Evolutionary conservation across 805 yeast genomes (phyloP).

Genomic region (Peterozyma xylosa): DNA sequence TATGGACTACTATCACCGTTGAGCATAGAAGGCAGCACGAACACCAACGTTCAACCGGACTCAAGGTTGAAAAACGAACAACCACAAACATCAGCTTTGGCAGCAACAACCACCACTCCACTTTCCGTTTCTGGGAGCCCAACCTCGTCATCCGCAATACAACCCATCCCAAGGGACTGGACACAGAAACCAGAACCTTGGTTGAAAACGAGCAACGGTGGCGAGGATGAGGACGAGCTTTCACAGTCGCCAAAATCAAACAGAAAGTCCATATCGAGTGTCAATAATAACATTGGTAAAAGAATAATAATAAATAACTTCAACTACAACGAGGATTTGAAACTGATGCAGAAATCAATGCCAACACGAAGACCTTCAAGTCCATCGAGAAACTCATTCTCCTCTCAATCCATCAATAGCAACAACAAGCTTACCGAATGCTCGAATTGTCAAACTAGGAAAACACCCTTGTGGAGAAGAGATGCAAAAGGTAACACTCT

Average conservation of each 20-base stretch:
- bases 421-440: conserved; percentile 29
- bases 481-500: conserved; percentile 53
- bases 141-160: conserved; percentile 1
- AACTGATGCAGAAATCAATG: background rate
- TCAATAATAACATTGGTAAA: conserved; percentile 5
- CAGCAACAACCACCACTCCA: background rate
- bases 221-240: background rate
- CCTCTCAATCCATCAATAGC: background rate
- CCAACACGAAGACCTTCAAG: conserved; percentile 3
- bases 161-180: background rate
- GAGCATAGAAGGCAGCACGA: conserved; percentile 3
- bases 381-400: background rate
- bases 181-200: background rate
- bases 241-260: background rate
- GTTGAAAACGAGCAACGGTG: background rate
- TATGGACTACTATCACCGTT: conserved; percentile 3
- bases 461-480: conserved; percentile 58
- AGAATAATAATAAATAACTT: conserved; percentile 8
- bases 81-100: background rate
- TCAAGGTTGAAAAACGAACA: no score
- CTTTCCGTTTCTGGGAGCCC: background rate
- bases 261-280: background rate
- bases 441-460: conserved; percentile 49
- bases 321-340: conserved; percentile 2
- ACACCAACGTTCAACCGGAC: background rate